These are phyloP conservation scores for Cordyceps cateniannulata DNA, from an alignment of 2,329 filamentous ascomycete species.

Conservation along the genomic window DNA sequence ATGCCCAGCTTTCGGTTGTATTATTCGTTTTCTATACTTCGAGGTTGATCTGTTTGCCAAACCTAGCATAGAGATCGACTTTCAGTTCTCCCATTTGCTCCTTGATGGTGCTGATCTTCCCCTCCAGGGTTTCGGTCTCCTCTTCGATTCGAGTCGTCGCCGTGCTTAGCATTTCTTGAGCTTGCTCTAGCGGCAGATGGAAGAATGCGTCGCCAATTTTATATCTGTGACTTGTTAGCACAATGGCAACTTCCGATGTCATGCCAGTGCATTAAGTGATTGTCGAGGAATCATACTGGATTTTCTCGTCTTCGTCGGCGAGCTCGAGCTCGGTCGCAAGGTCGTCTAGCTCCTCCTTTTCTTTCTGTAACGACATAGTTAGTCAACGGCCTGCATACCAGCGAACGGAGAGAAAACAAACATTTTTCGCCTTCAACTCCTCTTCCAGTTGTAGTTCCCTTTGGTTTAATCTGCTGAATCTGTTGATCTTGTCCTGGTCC, in stretches of 20 bases:
- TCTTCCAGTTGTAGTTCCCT: slow-evolving; percentile 74
- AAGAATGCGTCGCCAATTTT: slow-evolving; percentile 97
- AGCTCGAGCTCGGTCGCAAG: slow-evolving; percentile 86
- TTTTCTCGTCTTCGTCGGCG: slow-evolving; percentile 86
- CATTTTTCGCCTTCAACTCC: slow-evolving; percentile 71
- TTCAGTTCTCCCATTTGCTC: slow-evolving; percentile 90
- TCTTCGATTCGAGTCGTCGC: slow-evolving; percentile 69
- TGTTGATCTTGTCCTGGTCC: slow-evolving; percentile 98
- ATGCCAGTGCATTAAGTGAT: not conserved
- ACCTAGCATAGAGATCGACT: slow-evolving; percentile 86
- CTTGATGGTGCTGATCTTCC: slow-evolving; percentile 64
- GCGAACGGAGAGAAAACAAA: slow-evolving; percentile 24
- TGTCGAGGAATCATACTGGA: slow-evolving; percentile 58
- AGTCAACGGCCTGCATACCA: slow-evolving; percentile 18
- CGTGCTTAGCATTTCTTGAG: slow-evolving; percentile 73
- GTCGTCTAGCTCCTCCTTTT: slow-evolving; percentile 96
- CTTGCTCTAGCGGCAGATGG: slow-evolving; percentile 73
- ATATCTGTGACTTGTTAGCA: slow-evolving; percentile 54
- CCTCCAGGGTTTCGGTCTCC: slow-evolving; percentile 70
- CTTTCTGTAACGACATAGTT: slow-evolving; percentile 57
- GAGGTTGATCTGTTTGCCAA: slow-evolving; percentile 94
- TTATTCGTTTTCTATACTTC: slow-evolving; percentile 39
- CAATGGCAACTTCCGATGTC: not conserved
- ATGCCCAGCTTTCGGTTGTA: slow-evolving; percentile 1
- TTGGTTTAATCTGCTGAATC: slow-evolving; percentile 90